Conservation (phyloP, 495 filamentous ascomycete genomes). For the Daldinia childiae region DNA sequence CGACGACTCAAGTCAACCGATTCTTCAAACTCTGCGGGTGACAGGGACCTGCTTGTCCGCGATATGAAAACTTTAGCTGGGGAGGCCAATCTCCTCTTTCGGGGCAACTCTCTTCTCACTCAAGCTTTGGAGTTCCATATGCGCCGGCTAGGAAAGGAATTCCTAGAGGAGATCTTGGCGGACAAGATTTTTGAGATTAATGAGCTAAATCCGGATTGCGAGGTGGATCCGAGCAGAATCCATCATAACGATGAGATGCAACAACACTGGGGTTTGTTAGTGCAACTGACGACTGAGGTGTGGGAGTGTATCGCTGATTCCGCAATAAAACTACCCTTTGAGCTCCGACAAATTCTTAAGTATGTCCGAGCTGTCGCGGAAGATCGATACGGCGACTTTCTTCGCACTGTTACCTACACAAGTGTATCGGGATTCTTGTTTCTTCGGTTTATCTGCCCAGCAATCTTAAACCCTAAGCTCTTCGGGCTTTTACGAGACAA, state of each 20-base stretch:
- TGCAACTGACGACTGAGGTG: conserved; percentile 77
- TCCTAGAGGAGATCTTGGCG: conserved; percentile 86
- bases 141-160: conserved; percentile 93
- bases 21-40: conserved; percentile 67
- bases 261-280: conserved; percentile 84
- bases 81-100: conserved; percentile 94
- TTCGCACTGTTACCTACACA: conserved; percentile 92
- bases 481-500: conserved; percentile 91
- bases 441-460: conserved; percentile 94
- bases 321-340: conserved; percentile 77
- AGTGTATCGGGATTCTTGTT: conserved; percentile 98
- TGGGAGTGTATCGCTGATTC: conserved; percentile 86
- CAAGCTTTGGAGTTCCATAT: conserved; percentile 95
- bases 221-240: conserved; percentile 88
- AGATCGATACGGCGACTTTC: conserved; percentile 95
- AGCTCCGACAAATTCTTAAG: conserved; percentile 86
- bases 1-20: conserved; percentile 82
- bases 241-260: conserved; percentile 76
- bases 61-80: conserved; percentile 72
- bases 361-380: conserved; percentile 94
- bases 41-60: conserved; percentile 63
- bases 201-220: conserved; percentile 87
- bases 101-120: conserved; percentile 93
- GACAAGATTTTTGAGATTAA: conserved; percentile 88
- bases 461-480: conserved; percentile 94